Evolutionary conservation across 306 rosid genomes (phyloP).

Genomic region (Vigna hirtella): DNA sequence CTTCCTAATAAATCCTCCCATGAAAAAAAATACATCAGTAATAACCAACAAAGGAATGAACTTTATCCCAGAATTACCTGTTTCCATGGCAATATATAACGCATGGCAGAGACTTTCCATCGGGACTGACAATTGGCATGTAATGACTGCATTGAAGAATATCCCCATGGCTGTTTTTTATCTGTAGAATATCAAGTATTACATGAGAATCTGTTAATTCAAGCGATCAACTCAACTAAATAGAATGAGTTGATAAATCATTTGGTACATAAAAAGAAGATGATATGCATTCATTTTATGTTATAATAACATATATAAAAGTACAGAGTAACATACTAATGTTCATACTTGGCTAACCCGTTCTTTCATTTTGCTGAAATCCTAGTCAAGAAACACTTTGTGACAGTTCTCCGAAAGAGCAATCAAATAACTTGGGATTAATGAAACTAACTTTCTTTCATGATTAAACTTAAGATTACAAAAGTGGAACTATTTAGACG

Average conservation of each 20-base stretch:
- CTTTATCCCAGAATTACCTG: constrained; percentile 64
- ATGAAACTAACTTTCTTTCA: not conserved
- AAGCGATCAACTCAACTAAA: constrained; percentile 4
- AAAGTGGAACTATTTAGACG: not conserved
- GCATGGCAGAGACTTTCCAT: constrained; percentile 92
- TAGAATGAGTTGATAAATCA: not conserved
- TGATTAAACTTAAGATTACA: constrained; percentile 1
- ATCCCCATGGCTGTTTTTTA: constrained; percentile 85
- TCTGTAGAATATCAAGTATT: constrained; percentile 61
- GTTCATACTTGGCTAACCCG: not conserved
- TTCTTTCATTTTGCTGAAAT: not conserved
- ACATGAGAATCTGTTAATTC: constrained; percentile 26
- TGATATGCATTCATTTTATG: not conserved
- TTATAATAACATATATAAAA: not conserved
- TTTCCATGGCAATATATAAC: constrained; percentile 98
- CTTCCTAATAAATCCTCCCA: too few relatives aligned
- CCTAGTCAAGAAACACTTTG: not conserved
- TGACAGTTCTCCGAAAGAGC: constrained; percentile 3
- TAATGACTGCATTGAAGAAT: constrained; percentile 93
- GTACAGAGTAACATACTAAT: not conserved
- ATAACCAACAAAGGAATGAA: not conserved
- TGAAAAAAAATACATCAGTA: too few relatives aligned
- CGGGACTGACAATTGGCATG: constrained; percentile 84
- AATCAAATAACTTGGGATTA: not conserved
- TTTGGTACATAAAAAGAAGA: constrained; percentile 9